These are phyloP conservation scores for Daldinia sp. DNA, from an alignment of 2,329 filamentous ascomycete species.

Conservation along the genomic window DNA sequence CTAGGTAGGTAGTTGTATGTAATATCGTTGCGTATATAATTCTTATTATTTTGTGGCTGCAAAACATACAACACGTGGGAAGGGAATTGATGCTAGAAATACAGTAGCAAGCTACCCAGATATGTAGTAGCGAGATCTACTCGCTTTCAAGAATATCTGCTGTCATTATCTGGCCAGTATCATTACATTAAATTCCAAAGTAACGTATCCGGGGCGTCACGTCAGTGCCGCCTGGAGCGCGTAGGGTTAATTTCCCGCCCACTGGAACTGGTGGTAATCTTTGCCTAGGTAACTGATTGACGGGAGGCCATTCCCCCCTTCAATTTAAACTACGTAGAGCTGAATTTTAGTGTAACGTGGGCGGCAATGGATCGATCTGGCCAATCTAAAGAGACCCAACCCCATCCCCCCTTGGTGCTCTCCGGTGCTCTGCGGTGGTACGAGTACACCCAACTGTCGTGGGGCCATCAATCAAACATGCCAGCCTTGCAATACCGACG, in stretches of 20 bases:
- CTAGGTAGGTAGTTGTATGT: no score
- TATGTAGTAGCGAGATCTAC: background rate
- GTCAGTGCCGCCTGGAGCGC: conserved; percentile 1
- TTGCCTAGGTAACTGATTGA: background rate
- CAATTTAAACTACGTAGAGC: conserved; percentile 21
- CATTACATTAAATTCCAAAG: background rate
- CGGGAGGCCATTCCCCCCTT: conserved; percentile 13
- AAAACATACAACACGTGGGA: conserved; percentile 8
- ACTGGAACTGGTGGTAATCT: conserved; percentile 8
- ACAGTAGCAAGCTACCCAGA: conserved; percentile 14
- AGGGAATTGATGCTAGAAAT: conserved; percentile 3
- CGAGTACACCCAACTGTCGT: conserved; percentile 12
- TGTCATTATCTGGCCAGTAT: no score
- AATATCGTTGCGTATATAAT: no score
- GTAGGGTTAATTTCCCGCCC: conserved; percentile 23
- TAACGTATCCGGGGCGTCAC: background rate
- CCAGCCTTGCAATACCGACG: conserved; percentile 5
- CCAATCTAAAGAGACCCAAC: conserved; percentile 21
- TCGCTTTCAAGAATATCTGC: background rate
- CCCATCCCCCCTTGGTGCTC: no score
- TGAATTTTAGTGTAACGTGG: conserved; percentile 4
- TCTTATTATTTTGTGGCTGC: background rate
- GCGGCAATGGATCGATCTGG: conserved; percentile 9
- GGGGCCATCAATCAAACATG: conserved; percentile 32
- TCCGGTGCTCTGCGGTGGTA: no score